Evolutionary conservation across 2,329 filamentous ascomycete genomes (phyloP), one percentile per base, ranked within the genome.

Genomic region (Ramularia collo-cygni): DNA sequence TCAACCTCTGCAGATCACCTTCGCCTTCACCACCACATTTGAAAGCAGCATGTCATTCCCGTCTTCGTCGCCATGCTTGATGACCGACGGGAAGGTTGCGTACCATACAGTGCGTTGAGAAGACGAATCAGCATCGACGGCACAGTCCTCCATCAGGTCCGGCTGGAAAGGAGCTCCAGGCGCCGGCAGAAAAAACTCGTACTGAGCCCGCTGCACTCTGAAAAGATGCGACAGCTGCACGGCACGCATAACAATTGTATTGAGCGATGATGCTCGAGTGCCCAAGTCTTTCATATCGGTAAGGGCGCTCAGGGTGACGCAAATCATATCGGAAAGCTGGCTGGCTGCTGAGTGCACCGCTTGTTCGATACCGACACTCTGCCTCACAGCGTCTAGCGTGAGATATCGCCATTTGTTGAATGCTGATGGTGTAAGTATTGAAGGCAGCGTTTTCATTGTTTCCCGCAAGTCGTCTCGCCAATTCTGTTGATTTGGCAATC

Each of bases 341-440:
- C 30, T 43, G 15, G 51, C 43, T 10, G 50, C 48, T 8, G 45
- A 48, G 1, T 55, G 48, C 2, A 51, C 40, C 6, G 47, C 43
- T 9, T 43, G 35, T 18, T 51, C 44, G 33, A 54, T 50, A 17
- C 41, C 41, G 5, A 51, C 48, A 27, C 76, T 74, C 51, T 75
- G 75, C 38, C 70, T 70, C 36, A 83, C 59, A 30, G 79, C 67
- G 17, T 74, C 68, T 28, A 83, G 67, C 2, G 79, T 83, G n/a
- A 70, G 67, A 4, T 79, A 76, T 28, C 80, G 76, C 79, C 79
- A 83, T 54, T 79, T 74, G 55, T 81, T 82, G 46, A 79, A 69
- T 19, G 71, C 65, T 46, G 76, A 71, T 32, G 50, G 40, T n/a
- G 41, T 37, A 12, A 60, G 43, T 1, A 58, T 44, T 15, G 41